Conservation (phyloP, 371 early-diverging fungal genomes). For the Mucor lusitanicus region DNA sequence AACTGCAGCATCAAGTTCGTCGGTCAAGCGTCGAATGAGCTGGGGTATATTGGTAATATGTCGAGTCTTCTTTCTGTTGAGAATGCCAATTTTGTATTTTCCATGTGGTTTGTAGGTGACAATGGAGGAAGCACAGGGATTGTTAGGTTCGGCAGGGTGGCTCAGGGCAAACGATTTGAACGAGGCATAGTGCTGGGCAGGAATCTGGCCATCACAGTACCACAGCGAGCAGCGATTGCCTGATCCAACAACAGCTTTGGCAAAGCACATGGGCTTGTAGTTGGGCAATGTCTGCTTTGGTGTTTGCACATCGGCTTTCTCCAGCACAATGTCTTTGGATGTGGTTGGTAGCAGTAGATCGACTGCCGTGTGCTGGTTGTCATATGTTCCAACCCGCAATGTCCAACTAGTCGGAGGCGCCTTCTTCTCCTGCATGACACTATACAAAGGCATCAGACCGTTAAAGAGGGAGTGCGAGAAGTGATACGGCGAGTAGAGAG, state of each 20-base stretch:
- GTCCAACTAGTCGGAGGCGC: constrained; percentile 36
- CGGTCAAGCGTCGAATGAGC: constrained; percentile 26
- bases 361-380: constrained; percentile 3
- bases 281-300: constrained; percentile 34
- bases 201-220: constrained; percentile 49
- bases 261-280: constrained; percentile 47
- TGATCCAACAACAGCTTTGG: constrained; percentile 49
- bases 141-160: constrained; percentile 12
- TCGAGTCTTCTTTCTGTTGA: constrained; percentile 31
- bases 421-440: constrained; percentile 39
- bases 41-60: constrained; percentile 41
- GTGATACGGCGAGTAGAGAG: constrained; percentile 48
- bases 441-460: constrained; percentile 53
- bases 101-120: neutral
- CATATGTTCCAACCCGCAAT: constrained; percentile 25
- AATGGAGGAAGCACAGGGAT: constrained; percentile 8
- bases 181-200: constrained; percentile 32
- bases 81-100: constrained; percentile 17
- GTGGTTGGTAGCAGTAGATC: constrained; percentile 17
- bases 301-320: constrained; percentile 24
- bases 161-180: constrained; percentile 32
- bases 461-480: constrained; percentile 56
- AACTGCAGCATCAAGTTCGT: constrained; percentile 20
- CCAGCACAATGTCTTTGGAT: constrained; percentile 41
- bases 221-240: constrained; percentile 47